Evolutionary conservation across 73 alveolate species (phyloP).

Genomic region (Uronychia setigera): DNA sequence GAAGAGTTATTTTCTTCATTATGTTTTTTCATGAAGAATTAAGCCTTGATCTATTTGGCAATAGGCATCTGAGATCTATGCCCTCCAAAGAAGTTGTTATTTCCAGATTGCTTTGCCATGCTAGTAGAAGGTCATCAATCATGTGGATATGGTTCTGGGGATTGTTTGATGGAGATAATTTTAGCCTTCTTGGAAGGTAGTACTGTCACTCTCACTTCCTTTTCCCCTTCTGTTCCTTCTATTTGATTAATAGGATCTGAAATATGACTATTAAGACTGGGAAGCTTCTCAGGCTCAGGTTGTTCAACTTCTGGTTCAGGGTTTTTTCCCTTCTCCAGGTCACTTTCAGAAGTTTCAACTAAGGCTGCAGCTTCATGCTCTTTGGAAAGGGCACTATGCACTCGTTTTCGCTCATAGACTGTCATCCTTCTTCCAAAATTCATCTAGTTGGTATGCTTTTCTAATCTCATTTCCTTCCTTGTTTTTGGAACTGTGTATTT

Average conservation of each 20-base stretch:
- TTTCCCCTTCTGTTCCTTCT: neutral
- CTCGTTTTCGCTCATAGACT: neutral
- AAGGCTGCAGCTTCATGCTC: neutral
- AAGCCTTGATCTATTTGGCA: no score
- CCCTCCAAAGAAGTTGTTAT: no score
- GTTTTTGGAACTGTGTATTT: constrained; percentile 3
- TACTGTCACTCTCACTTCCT: neutral
- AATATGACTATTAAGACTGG: neutral
- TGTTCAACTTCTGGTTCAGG: no score
- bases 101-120: neutral
- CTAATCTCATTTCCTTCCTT: neutral
- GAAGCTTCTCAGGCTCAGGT: neutral
- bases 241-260: neutral
- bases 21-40: no score
- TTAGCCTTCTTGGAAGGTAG: neutral
- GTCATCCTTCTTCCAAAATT: neutral
- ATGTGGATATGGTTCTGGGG: neutral
- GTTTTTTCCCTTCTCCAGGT: neutral
- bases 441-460: neutral
- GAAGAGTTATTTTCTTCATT: no score
- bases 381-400: neutral
- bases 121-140: neutral
- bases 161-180: neutral
- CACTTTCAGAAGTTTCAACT: neutral
- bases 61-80: no score